Evolutionary conservation across 2,329 filamentous ascomycete genomes (phyloP).

Genomic region (Aspergillus sp.): DNA sequence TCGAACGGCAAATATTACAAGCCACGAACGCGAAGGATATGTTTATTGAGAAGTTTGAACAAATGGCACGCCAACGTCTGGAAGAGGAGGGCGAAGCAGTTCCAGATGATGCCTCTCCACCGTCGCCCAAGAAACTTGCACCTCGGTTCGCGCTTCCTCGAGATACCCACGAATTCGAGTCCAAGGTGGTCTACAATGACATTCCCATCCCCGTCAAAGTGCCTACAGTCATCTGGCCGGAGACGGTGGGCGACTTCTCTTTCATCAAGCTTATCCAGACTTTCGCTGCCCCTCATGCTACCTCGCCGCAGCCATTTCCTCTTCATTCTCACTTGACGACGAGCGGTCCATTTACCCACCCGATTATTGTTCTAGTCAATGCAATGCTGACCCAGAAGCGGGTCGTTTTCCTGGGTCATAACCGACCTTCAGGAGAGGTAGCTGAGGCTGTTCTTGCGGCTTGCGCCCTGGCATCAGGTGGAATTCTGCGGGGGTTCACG

Average conservation of each 20-base stretch:
- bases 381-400: conserved; percentile 93
- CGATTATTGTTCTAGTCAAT: conserved; percentile 90
- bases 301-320: conserved; percentile 74
- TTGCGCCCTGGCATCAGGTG: conserved; percentile 86
- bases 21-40: conserved; percentile 91
- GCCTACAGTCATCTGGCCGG: conserved; percentile 83
- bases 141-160: conserved; percentile 69
- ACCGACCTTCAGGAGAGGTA: conserved; percentile 89
- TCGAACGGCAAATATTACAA: conserved; percentile 81
- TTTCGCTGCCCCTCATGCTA: conserved; percentile 76
- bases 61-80: conserved; percentile 80
- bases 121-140: conserved; percentile 52
- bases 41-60: conserved; percentile 95
- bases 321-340: conserved; percentile 90
- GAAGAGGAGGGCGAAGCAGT: conserved; percentile 50
- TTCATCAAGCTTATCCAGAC: conserved; percentile 95
- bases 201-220: conserved; percentile 97
- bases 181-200: conserved; percentile 88
- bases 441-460: conserved; percentile 97
- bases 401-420: conserved; percentile 91
- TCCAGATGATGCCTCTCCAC: conserved; percentile 28
- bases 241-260: conserved; percentile 96
- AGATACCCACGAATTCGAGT: conserved; percentile 97
- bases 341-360: conserved; percentile 81
- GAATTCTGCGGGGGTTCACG: conserved; percentile 87